Base-by-base conservation (phyloP, 164 flowering plant genomes). In the Macadamia integrifolia region DNA sequence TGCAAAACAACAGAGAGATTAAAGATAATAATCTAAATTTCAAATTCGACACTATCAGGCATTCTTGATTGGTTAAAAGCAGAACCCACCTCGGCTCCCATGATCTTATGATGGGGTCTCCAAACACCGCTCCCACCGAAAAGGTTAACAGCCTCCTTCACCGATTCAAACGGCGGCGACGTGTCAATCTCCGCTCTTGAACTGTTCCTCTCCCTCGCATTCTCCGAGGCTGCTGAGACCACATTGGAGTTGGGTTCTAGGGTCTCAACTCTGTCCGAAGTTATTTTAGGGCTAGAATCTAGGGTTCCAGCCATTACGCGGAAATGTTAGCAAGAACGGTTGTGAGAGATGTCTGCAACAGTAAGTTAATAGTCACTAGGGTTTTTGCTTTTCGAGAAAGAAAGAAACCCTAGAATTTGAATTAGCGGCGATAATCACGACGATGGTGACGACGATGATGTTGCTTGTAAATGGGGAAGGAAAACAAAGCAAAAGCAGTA, bases 41-140 rank as follows among this genome's bases (percentile, higher is more conserved):
- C 23, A 43, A 6, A 6, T 6, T 43, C 48, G 9, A 43, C 48
- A 43, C 9, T 5, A 43, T 6, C 48, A 43, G 6, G 48, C 6
- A 43, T 43, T 43, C 9, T 9, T 23, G 23, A 23, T 23, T 23
- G 23, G 23, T 23, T 23, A 23, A 23, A 29, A 66, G 55, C 60
- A 17, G 62, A 44, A 35, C 52, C 18, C 59, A 81, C 83, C 80
- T 73, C 61, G 15, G 70, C 15, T 23, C 64, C 73, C 42, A 58
- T 48, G 65, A 56, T 60, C 66, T 80, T 79, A 9, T 50, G 61
- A 13, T 69, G 57, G 60, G 97, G 93, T 71, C 78, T 87, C 97
- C 98, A 91, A 72, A 76, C 84, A 1, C 86, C 98, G 52, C 88
- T 72, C n/a, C 98, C 97, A 61, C 92, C 98, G 72, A 93, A 93